Percentiles rank a stretch among this genome's conserved stretches.
Conservation (phyloP, 1,139 yeast species). For the Diutina ranongensis region DNA sequence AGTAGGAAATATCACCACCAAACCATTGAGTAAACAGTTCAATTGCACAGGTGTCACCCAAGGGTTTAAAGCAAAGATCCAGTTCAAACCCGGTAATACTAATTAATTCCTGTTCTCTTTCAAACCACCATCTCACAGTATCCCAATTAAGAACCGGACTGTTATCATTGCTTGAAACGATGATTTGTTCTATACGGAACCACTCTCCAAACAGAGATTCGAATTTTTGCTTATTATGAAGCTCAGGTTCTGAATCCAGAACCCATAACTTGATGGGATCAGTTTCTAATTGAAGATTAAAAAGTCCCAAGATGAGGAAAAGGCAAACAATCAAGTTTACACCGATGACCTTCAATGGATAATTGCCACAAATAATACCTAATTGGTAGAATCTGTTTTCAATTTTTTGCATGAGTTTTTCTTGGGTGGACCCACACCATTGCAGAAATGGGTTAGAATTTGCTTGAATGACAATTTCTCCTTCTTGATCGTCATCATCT, state of each 20-base stretch:
- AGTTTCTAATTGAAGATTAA: constrained; percentile 50
- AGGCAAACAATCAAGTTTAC: constrained; percentile 31
- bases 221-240: constrained; percentile 53
- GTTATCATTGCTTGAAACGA: constrained; percentile 52
- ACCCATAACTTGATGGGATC: constrained; percentile 87
- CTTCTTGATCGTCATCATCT: constrained; percentile 10
- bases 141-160: constrained; percentile 52
- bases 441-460: background rate
- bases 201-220: constrained; percentile 86
- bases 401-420: background rate
- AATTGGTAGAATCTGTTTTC: constrained; percentile 8
- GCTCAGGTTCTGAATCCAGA: constrained; percentile 65
- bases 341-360: constrained; percentile 46
- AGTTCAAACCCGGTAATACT: constrained; percentile 15
- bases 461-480: constrained; percentile 8
- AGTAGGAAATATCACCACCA: constrained; percentile 43
- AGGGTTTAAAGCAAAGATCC: constrained; percentile 65
- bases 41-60: constrained; percentile 70
- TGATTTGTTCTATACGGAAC: constrained; percentile 78
- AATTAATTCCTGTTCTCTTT: constrained; percentile 41
- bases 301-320: constrained; percentile 42
- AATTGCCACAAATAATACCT: constrained; percentile 46
- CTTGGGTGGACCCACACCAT: background rate
- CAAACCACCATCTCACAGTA: constrained; percentile 79
- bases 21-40: constrained; percentile 89